These are phyloP conservation scores for grape (Vitis vinifera) DNA, from an alignment of 164 flowering plant species.

Conservation along the genomic window DNA sequence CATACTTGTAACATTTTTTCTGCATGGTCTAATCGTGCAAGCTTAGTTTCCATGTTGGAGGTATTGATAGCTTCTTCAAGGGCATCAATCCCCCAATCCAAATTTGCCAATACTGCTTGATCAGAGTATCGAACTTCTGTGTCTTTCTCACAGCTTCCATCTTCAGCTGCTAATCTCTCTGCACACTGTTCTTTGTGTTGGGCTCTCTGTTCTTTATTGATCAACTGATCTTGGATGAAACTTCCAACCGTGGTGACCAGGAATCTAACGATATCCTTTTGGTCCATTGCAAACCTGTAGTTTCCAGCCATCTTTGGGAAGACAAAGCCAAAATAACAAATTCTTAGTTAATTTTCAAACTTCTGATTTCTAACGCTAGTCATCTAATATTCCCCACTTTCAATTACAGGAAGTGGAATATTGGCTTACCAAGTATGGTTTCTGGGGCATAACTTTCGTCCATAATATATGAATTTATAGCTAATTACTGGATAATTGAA, in stretches of 20 bases:
- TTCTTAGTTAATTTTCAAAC: not conserved
- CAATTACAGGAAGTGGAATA: not conserved
- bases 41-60: conserved; percentile 64
- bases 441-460: no score
- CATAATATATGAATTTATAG: no score
- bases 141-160: conserved; percentile 31
- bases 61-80: conserved; percentile 81
- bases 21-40: conserved; percentile 65
- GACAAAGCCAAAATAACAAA: not conserved
- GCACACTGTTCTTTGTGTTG: conserved; percentile 81
- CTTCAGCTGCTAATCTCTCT: conserved; percentile 77
- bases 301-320: conserved; percentile 34
- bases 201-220: conserved; percentile 48
- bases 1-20: conserved; percentile 86
- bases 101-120: conserved; percentile 74
- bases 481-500: no score
- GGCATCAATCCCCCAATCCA: conserved; percentile 90
- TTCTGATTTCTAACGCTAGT: not conserved
- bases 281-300: conserved; percentile 50
- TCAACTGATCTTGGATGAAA: conserved; percentile 56
- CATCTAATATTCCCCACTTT: not conserved
- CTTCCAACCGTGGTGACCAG: conserved; percentile 50
- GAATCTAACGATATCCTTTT: conserved; percentile 50
- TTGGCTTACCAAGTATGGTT: no score
- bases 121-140: conserved; percentile 64